Conservation (phyloP, 139 green algal genomes). For the Penium margaritaceum region DNA sequence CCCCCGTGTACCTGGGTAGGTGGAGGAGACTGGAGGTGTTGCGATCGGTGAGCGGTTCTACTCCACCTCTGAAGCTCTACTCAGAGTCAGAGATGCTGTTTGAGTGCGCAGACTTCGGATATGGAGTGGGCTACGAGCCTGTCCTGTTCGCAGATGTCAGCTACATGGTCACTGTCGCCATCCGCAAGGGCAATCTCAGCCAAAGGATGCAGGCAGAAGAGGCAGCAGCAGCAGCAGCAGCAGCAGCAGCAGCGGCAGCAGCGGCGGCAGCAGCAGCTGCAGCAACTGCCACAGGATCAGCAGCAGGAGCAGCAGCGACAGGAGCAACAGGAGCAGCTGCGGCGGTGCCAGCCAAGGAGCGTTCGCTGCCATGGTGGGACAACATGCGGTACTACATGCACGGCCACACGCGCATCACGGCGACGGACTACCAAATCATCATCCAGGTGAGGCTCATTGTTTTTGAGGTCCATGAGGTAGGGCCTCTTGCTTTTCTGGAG, state of each 20-base stretch:
- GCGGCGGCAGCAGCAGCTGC: background rate
- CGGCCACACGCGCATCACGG: background rate
- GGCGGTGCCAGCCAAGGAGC: slow-evolving; percentile 10
- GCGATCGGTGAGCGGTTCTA: slow-evolving; percentile 32
- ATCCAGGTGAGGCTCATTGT: no score
- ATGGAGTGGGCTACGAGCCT: slow-evolving; percentile 37
- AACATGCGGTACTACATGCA: slow-evolving; percentile 46
- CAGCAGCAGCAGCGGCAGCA: background rate
- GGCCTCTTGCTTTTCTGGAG: no score
- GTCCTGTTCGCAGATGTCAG: slow-evolving; percentile 34
- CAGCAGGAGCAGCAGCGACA: background rate
- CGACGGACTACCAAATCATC: slow-evolving; percentile 15
- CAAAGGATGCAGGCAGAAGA: background rate
- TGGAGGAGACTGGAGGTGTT: slow-evolving; percentile 20
- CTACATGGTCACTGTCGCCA: slow-evolving; percentile 24
- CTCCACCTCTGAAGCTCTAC: slow-evolving; percentile 39
- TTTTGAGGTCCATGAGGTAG: no score
- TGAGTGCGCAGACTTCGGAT: slow-evolving; percentile 11
- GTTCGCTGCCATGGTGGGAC: slow-evolving; percentile 43
- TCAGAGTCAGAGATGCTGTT: slow-evolving; percentile 12
- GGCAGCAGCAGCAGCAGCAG: background rate
- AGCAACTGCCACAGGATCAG: background rate
- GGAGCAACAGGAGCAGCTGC: background rate
- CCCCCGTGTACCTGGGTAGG: slow-evolving; percentile 26
- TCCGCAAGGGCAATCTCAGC: slow-evolving; percentile 28